Evolutionary conservation across 305 asterid species (phyloP), one percentile per base, ranked within the genome.

Genomic region (Rubia tinctorum): DNA sequence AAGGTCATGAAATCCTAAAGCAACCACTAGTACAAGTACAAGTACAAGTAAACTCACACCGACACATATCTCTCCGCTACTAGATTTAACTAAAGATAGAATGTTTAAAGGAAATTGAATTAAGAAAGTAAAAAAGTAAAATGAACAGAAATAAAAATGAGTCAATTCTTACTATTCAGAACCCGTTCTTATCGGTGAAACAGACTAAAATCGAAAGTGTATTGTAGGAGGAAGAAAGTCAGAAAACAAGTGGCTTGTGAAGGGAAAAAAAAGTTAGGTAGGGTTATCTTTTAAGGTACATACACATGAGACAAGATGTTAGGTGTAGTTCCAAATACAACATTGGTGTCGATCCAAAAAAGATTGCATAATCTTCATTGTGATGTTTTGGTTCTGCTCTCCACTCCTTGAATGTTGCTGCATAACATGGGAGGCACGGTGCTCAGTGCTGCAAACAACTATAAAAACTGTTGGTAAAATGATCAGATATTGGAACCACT

Each of bases 381-480:
- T 63, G 0, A 44, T 68, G 42, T 45, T 25, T 7, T 23, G 43
- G 11, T 43, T 8, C 30, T 45, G 62, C 45, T 68, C 72, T 23
- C 44, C 61, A 68, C 72, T 68, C 23, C 61, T 25, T 39, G 64
- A 59, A 59, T 20, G 37, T 59, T 59, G 27, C 64, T 45, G 23
- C 22, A 27, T 3, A 40, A 42, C 56, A 59, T 42, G 34, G 59
- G 44, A 60, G 43, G 9, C 42, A 20, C 20, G 23, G 67, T 12
- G 55, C 47, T 2, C 30, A 72, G 27, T 25, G 13, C 51, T 65
- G 69, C 47, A 25, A 11, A 25, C 56, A 47, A 73, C 43, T 37
- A 64, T 30, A 63, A 72, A 30, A 73, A 30, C 64, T 34, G 47
- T 43, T 64, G 66, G 40, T n/a, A 18, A 61, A 14, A 30, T 63